Conservation (phyloP, 2,329 filamentous ascomycete genomes). For the Cyanodermella asteris region DNA sequence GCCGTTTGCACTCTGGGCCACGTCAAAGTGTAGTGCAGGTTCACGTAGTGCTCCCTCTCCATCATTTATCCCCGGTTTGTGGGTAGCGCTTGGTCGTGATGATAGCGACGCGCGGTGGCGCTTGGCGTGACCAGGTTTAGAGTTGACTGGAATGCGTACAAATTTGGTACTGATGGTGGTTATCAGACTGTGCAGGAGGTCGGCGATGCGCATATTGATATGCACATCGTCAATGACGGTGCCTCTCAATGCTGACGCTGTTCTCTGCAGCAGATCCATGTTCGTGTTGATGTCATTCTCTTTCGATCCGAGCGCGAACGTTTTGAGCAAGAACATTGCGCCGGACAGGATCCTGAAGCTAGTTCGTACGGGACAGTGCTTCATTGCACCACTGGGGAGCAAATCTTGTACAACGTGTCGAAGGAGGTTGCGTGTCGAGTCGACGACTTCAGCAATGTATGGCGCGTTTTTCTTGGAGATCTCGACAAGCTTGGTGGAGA, state of each 20-base stretch:
- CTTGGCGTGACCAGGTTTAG: constrained; percentile 22
- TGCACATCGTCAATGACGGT: constrained; percentile 46
- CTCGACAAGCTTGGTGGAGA: constrained; percentile 15
- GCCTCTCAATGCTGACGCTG: constrained; percentile 34
- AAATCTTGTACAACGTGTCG: constrained; percentile 36
- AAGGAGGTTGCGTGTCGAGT: constrained; percentile 38
- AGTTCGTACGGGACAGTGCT: constrained; percentile 40
- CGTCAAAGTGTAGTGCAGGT: not conserved
- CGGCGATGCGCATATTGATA: constrained; percentile 38
- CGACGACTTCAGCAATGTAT: constrained; percentile 40
- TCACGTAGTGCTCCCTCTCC: constrained; percentile 1
- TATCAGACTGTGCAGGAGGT: constrained; percentile 36
- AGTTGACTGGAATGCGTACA: constrained; percentile 26
- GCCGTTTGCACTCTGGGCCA: not conserved
- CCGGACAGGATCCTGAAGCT: constrained; percentile 43
- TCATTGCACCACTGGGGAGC: constrained; percentile 33
- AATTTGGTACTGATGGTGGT: constrained; percentile 35
- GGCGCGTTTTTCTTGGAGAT: constrained; percentile 35
- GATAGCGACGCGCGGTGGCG: constrained; percentile 7
- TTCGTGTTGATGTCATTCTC: constrained; percentile 39
- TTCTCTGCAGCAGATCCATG: constrained; percentile 34
- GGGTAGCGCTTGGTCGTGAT: not conserved
- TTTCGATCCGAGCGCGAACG: constrained; percentile 39
- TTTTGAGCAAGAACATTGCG: constrained; percentile 44
- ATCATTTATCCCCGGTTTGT: constrained; percentile 1